phyloP scores from a whole-genome alignment of 2,329 filamentous ascomycete species.

The Aureobasidium subglaciale region DNA sequence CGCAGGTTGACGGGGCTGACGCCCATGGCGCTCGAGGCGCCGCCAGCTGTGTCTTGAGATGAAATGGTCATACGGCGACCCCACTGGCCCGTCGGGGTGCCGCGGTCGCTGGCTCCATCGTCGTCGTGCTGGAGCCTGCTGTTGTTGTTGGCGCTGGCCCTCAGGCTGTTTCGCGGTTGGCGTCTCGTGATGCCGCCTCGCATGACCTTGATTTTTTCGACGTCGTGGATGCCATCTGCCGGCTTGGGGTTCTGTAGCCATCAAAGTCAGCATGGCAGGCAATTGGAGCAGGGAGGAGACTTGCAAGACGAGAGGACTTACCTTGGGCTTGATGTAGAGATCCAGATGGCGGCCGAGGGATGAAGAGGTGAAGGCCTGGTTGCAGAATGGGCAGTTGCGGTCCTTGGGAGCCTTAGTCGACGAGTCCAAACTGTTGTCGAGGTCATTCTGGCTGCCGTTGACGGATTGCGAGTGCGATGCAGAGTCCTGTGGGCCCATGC shows the following conservation, averaged over 20 bases:
- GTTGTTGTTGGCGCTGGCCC: conserved; percentile 16
- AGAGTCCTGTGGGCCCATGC: conserved; percentile 1
- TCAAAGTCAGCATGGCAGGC: neutral
- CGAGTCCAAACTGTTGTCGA: conserved; percentile 1
- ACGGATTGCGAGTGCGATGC: conserved; percentile 8
- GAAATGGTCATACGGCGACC: conserved; percentile 5
- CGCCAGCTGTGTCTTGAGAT: conserved; percentile 13
- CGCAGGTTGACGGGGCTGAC: conserved; percentile 14
- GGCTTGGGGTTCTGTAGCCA: conserved; percentile 63
- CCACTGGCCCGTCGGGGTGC: conserved; percentile 13
- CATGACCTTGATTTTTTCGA: conserved; percentile 78
- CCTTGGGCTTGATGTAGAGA: conserved; percentile 81
- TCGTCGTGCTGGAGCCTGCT: conserved; percentile 5
- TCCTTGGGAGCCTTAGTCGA: conserved; percentile 59
- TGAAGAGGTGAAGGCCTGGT: conserved; percentile 85
- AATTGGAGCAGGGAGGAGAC: neutral
- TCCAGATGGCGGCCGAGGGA: conserved; percentile 90
- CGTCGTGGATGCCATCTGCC: conserved; percentile 79
- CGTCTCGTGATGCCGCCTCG: conserved; percentile 80
- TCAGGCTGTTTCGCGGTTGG: conserved; percentile 55
- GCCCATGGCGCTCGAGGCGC: conserved; percentile 9
- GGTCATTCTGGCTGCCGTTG: conserved; percentile 14
- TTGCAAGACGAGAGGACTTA: neutral
- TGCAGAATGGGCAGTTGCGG: conserved; percentile 80
- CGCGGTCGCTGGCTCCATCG: conserved; percentile 11